These are phyloP conservation scores for Penicillium parvum DNA, from an alignment of 495 filamentous ascomycete genomes.

Conservation along the genomic window DNA sequence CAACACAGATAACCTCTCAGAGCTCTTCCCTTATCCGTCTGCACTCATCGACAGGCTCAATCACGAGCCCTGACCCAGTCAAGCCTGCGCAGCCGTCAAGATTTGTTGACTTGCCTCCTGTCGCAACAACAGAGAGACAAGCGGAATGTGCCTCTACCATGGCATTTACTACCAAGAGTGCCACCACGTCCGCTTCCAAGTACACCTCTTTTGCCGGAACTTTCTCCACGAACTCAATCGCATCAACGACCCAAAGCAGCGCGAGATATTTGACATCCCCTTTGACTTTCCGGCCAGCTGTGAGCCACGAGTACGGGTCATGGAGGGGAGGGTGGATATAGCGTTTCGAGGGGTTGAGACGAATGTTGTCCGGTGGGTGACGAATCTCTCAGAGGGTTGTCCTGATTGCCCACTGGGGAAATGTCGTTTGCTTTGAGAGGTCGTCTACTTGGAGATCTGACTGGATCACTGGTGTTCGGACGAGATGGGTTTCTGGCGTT, in stretches of 20 bases:
- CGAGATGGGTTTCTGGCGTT: too few species aligned
- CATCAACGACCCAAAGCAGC: constrained; percentile 10
- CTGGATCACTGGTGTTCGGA: too few species aligned
- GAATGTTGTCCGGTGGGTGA: constrained; percentile 48
- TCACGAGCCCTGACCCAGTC: too few species aligned
- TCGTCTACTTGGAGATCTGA: too few species aligned
- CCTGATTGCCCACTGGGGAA: constrained; percentile 4
- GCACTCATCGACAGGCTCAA: too few species aligned
- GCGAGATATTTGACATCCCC: background rate
- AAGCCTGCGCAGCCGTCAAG: background rate
- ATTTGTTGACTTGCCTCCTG: too few species aligned
- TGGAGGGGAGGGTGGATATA: background rate
- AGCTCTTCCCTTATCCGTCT: too few species aligned
- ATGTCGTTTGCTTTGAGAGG: background rate
- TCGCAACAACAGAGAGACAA: too few species aligned
- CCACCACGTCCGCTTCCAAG: constrained; percentile 21
- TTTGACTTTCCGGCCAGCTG: constrained; percentile 13
- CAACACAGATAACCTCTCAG: too few species aligned
- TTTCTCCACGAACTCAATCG: constrained; percentile 13
- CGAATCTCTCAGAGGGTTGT: constrained; percentile 1
- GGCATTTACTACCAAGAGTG: constrained; percentile 16
- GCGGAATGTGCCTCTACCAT: constrained; percentile 19
- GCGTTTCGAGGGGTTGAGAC: constrained; percentile 22
- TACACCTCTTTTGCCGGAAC: constrained; percentile 19
- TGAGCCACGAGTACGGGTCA: background rate